Evolutionary conservation across 2,329 filamentous ascomycete species (phyloP).

Genomic region (Claviceps monticola): DNA sequence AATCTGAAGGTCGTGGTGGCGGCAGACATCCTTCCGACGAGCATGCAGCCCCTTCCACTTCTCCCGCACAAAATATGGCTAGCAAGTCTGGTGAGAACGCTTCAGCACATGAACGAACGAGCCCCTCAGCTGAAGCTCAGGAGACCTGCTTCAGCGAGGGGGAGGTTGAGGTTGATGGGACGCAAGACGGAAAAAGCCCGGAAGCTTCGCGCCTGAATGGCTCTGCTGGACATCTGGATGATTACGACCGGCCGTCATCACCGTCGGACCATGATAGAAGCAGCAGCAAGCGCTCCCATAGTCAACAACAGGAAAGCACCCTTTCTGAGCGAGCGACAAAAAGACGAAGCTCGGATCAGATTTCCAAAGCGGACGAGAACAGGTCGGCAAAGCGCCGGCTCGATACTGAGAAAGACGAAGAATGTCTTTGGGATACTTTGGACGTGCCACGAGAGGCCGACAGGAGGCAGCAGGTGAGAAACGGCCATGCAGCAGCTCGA

Average conservation of each 20-base stretch:
- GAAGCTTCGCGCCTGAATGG: neutral
- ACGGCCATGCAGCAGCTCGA: neutral
- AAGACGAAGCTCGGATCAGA: neutral
- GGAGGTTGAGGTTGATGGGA: neutral
- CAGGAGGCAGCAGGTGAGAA: constrained; percentile 1
- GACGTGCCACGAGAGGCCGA: constrained; percentile 6
- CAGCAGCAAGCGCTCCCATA: constrained; percentile 1
- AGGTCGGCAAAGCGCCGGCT: constrained; percentile 13
- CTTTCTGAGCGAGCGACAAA: neutral
- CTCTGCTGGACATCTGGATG: neutral
- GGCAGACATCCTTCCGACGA: neutral
- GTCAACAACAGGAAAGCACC: neutral
- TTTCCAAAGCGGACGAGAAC: neutral
- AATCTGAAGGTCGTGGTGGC: neutral
- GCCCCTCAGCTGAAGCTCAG: neutral
- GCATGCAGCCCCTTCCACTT: neutral
- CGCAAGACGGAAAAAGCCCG: neutral
- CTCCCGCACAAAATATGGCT: neutral
- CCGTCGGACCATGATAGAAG: neutral
- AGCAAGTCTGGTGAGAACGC: neutral
- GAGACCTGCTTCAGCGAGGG: too few species aligned
- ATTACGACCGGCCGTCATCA: neutral
- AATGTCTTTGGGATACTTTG: constrained; percentile 7
- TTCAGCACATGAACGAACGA: neutral
- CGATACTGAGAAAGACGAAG: constrained; percentile 14